Conservation (phyloP, 164 flowering plant species). For the Stephania yunnanensis region DNA sequence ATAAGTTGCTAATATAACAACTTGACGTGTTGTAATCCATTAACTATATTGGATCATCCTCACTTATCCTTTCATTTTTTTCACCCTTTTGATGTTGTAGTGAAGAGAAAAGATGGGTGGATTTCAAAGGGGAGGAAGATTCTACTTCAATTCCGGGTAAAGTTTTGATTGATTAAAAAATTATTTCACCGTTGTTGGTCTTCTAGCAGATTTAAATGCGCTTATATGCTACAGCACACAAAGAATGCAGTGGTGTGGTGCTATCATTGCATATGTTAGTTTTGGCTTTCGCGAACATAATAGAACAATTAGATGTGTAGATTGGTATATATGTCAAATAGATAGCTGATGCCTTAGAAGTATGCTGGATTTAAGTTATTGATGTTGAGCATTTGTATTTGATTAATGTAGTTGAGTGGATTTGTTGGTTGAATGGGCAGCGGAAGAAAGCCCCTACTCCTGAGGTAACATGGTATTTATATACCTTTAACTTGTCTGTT, state of each 20-base stretch:
- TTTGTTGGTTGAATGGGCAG: slow-evolving; percentile 97
- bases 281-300: neutral
- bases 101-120: slow-evolving; percentile 93
- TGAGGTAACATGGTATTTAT: slow-evolving; percentile 42
- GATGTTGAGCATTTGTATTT: slow-evolving; percentile 6
- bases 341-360: neutral
- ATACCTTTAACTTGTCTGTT: neutral
- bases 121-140: slow-evolving; percentile 82
- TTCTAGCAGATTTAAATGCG: neutral
- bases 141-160: slow-evolving; percentile 84
- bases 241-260: neutral
- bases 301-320: neutral
- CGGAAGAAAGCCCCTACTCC: slow-evolving; percentile 83
- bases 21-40: too few relatives aligned
- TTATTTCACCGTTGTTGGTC: neutral
- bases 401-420: slow-evolving; percentile 81
- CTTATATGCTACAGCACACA: neutral
- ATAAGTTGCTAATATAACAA: too few relatives aligned
- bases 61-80: neutral
- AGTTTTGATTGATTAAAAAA: slow-evolving; percentile 1
- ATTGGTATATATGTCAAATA: neutral
- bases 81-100: slow-evolving; percentile 27
- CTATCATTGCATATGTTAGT: neutral
- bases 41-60: neutral
- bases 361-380: neutral